phyloP scores from a whole-genome alignment of 441 rosid species.

The Pelargonium citronellum region DNA sequence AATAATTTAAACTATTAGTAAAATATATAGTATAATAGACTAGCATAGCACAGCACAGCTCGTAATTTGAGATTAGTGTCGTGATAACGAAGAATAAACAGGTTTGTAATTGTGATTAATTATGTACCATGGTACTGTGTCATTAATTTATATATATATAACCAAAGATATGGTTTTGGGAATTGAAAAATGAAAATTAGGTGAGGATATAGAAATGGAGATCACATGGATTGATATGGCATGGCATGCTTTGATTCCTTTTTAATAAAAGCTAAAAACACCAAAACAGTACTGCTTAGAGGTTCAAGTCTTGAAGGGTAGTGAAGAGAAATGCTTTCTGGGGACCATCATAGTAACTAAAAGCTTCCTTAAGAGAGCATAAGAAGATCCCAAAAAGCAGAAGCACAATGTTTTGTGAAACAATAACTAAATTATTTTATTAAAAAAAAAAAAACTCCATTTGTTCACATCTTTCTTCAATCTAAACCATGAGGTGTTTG shows the following conservation, averaged over 20 bases:
- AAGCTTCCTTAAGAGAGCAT: slow-evolving; percentile 25
- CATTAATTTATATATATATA: background rate
- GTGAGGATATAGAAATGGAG: slow-evolving; percentile 20
- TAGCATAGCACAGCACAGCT: background rate
- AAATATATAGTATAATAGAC: background rate
- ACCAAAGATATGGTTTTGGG: slow-evolving; percentile 9
- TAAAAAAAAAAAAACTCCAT: too few species aligned
- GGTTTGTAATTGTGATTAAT: slow-evolving; percentile 5
- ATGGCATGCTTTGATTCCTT: slow-evolving; percentile 54
- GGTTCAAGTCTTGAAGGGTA: too few species aligned
- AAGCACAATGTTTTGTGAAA: background rate
- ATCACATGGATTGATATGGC: slow-evolving; percentile 39
- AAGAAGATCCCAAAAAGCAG: slow-evolving; percentile 51
- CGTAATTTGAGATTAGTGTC: slow-evolving; percentile 2
- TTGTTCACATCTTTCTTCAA: too few species aligned
- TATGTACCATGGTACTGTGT: background rate
- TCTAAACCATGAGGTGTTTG: too few species aligned
- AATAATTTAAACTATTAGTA: background rate
- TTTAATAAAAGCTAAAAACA: slow-evolving; percentile 28
- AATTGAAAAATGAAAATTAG: slow-evolving; percentile 18
- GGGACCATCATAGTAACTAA: slow-evolving; percentile 41
- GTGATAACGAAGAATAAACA: slow-evolving; percentile 15
- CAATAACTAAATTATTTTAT: too few species aligned
- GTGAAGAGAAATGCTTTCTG: slow-evolving; percentile 34
- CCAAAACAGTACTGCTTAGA: slow-evolving; percentile 8